Base-by-base conservation (phyloP, 2,329 filamentous ascomycete species). In the Exophiala sideris region DNA sequence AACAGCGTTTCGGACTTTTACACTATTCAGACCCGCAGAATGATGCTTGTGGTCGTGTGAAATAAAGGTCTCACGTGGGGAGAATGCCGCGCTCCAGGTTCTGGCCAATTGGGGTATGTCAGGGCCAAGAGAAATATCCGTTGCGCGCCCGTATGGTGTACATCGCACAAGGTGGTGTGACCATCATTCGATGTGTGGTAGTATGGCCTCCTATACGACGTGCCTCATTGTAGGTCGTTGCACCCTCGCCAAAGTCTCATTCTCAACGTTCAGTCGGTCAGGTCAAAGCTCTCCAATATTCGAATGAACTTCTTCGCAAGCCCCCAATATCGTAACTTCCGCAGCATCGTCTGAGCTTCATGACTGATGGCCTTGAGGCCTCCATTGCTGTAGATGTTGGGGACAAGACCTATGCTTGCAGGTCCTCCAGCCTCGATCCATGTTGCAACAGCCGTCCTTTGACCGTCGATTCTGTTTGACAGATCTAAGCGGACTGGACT, bases 371-470 rank as follows among this genome's bases (percentile, higher is more conserved):
- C 54, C n/a, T 51, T 47, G 20, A 60, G 39, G 11, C 54, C 49
- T 29, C 51, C 54, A 20, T 48, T 48, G 21, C 24, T 47, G 54
- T 50, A 60, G 14, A 60, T 52, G 45, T 54, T 57, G 18, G 48
- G 36, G n/a, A 57, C 52, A 5, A 45, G 14, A 16, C 50, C 57
- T 16, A 60, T 52, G 32, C 50, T 54, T 20, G 54, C 54, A n/a
- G 45, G 51, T n/a, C 57, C 57, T 20, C 57, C 57, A 39, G 44
- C 35, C 16, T 57, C 54, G 18, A 60, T 57, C 57, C 57, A 60
- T 16, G 47, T 52, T 6, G 48, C 35, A 18, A 57, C 53, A 10
- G 48, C 51, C 7, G 50, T 52, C 42, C 41, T 41, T 33, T 57
- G 57, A 12, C 46, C 52, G 14, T 48, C 47, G 9, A 52, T 41